Base-by-base conservation (phyloP, 768 basidiomycete genomes). In the Lyophyllum semitale region DNA sequence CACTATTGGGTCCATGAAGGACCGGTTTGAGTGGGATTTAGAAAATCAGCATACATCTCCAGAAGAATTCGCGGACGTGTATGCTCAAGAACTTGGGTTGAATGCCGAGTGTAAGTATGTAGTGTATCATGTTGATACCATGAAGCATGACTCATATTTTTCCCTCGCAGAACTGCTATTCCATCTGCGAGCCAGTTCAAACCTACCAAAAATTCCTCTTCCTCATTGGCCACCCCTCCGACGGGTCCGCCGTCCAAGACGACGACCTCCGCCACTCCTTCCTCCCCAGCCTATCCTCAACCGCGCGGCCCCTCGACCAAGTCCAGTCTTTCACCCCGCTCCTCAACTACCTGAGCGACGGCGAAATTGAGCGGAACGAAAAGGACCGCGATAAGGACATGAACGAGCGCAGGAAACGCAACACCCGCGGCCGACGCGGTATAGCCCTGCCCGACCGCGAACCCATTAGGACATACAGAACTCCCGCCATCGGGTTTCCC, bases 1-100 rank as follows among this genome's bases (percentile, higher is more conserved):
- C 71, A 92, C 94, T 51, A 88, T 95, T 53, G 96, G 93, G 22
- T 85, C 88, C 6, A 84, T 95, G 75, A 95, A 95, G 70, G 97
- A 99, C 71, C 91, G 94, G 65, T 96, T 98, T 65, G 97, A 98
- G 68, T 99, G 97, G 97, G 96, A 99, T 69, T 71, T 98, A 32
- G 88, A 88, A 61, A 93, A 90, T 52, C 72, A 77, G 20, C 78
- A 81, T 43, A 88, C 91, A 2, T 89, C 88, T 0, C 95, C 96
- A 0, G 97, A 99, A 71, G 86, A 89, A 23, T 98, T 98, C 69
- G 93, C 97, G 7, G 88, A 90, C 58, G 80, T 88, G 0, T 96
- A 97, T 67, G 77, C 85, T 1, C 82, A 84, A 20, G 97, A 99
- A 60, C 74, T 99, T 22, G 97, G 97, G 4, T 73, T 99, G 23